Conservation (phyloP, 2,329 filamentous ascomycete genomes). For the Fusarium coicis region DNA sequence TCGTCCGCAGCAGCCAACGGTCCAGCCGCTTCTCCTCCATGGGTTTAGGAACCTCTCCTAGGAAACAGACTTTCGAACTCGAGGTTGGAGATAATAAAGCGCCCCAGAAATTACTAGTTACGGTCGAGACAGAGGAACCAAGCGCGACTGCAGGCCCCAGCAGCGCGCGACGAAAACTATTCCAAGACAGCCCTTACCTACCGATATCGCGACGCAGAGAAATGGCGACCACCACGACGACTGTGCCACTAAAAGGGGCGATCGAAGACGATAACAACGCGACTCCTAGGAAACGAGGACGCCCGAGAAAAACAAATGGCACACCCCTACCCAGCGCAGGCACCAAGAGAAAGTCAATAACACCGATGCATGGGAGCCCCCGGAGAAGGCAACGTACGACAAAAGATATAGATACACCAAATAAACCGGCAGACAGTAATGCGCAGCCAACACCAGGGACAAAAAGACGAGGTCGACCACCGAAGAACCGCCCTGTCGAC, state of each 20-base stretch:
- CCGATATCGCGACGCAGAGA: conserved; percentile 51
- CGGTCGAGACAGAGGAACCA: conserved; percentile 62
- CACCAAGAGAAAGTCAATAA: conserved; percentile 59
- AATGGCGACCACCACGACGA: conserved; percentile 58
- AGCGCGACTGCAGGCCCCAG: conserved; percentile 49
- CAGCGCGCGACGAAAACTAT: conserved; percentile 54
- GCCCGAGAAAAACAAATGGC: conserved; percentile 61
- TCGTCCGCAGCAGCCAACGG: conserved; percentile 59
- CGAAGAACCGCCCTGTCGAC: conserved; percentile 43
- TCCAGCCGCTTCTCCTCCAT: conserved; percentile 52
- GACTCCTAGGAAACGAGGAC: conserved; percentile 56
- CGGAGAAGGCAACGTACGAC: conserved; percentile 49
- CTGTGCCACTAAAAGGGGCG: conserved; percentile 60
- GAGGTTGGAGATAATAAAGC: conserved; percentile 62
- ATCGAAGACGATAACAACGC: conserved; percentile 50
- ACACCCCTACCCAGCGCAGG: conserved; percentile 60
- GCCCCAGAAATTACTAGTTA: conserved; percentile 65
- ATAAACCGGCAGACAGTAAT: conserved; percentile 32
- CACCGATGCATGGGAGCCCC: conserved; percentile 54
- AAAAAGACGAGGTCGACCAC: conserved; percentile 46
- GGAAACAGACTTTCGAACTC: conserved; percentile 67
- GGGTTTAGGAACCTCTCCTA: conserved; percentile 55
- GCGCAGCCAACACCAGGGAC: conserved; percentile 48
- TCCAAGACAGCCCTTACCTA: conserved; percentile 55
- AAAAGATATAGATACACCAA: conserved; percentile 45